These are phyloP conservation scores for Alternaria ethzedia DNA, from an alignment of 2,329 filamentous ascomycete genomes.

Conservation along the genomic window DNA sequence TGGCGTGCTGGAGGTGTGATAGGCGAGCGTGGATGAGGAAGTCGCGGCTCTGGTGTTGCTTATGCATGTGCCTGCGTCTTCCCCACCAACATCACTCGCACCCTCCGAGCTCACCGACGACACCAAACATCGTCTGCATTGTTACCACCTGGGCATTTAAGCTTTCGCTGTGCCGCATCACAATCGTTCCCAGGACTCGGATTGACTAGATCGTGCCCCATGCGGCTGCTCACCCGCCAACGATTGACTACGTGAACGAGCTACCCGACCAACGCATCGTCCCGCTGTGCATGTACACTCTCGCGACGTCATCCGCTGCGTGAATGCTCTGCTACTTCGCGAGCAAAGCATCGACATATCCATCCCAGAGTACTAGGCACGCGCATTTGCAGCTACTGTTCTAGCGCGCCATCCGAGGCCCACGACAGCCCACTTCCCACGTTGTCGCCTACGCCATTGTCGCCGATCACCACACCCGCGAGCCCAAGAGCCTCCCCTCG, in stretches of 20 bases:
- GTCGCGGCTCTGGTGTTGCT: conserved; percentile 16
- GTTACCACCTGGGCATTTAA: not conserved
- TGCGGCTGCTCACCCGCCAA: conserved; percentile 9
- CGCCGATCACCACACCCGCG: conserved; percentile 5
- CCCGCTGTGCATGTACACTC: conserved; percentile 7
- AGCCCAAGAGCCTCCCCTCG: not conserved
- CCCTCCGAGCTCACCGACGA: conserved; percentile 6
- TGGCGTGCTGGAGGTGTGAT: conserved; percentile 19
- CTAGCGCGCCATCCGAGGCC: conserved; percentile 1
- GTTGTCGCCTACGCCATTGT: conserved; percentile 10
- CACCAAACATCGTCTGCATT: conserved; percentile 2
- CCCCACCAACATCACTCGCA: conserved; percentile 2
- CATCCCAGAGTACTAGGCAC: not conserved
- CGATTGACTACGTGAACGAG: conserved; percentile 7
- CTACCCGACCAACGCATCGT: conserved; percentile 12
- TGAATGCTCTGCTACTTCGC: not conserved
- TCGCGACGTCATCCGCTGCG: conserved; percentile 4
- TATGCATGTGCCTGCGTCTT: conserved; percentile 24
- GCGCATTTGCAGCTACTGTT: not conserved
- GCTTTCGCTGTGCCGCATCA: conserved; percentile 6
- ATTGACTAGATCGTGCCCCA: conserved; percentile 8
- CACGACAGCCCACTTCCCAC: conserved; percentile 7
- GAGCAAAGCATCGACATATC: not conserved
- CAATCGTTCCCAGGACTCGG: conserved; percentile 7
- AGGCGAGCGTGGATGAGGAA: conserved; percentile 10